Percentiles rank a stretch among this genome's conserved stretches.
These are phyloP conservation scores for Ramalina intermedia DNA, from an alignment of 495 filamentous ascomycete genomes.

Conservation along the genomic window DNA sequence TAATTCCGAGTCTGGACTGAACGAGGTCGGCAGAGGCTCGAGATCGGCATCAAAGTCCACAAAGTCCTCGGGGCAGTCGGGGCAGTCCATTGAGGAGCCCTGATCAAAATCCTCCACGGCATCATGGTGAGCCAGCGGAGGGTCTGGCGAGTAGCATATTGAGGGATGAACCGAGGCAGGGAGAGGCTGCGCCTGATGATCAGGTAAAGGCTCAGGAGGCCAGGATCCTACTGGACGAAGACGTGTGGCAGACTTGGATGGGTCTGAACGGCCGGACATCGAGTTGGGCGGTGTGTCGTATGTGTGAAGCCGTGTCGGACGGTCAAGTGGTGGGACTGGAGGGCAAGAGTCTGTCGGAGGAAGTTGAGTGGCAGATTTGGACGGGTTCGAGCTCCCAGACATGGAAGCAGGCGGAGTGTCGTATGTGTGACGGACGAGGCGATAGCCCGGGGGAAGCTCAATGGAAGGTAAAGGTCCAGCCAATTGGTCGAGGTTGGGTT, in stretches of 20 bases:
- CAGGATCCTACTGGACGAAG: neutral
- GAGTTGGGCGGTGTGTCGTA: no score
- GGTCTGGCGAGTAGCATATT: neutral
- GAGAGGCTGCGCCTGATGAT: neutral
- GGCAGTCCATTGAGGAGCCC: neutral
- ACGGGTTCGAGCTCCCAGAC: neutral
- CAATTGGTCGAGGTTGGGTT: neutral
- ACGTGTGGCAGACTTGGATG: neutral
- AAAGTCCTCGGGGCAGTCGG: neutral
- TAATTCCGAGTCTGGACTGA: neutral
- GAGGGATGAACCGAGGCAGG: neutral
- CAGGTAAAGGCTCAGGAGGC: neutral
- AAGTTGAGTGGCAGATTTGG: neutral
- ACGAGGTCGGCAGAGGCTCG: constrained; percentile 2
- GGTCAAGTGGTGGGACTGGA: neutral
- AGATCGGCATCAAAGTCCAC: constrained; percentile 9
- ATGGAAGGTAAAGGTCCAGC: neutral
- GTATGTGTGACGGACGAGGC: neutral
- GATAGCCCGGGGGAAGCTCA: neutral
- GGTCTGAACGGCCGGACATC: no score
- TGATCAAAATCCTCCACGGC: no score
- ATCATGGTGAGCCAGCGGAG: neutral
- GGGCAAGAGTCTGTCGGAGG: neutral
- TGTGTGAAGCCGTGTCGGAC: neutral
- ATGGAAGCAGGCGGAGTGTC: neutral